Base-by-base conservation (phyloP, 176 grass and related monocot species). In the Rhynchospora tenuis region DNA sequence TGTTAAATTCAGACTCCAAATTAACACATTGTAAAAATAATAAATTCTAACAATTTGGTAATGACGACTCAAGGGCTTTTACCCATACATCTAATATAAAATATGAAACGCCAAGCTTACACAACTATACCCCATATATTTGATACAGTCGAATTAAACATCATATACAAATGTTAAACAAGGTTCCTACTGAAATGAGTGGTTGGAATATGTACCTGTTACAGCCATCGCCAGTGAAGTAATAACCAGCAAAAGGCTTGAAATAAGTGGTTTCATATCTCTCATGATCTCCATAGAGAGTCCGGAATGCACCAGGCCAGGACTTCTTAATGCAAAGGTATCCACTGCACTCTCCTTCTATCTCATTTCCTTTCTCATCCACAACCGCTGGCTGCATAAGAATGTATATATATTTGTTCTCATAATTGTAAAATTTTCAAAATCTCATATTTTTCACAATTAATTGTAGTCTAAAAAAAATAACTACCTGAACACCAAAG, bases 181-280 rank as follows among this genome's bases (percentile, higher is more conserved):
- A 74, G 23, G 47, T 52, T 27, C 23, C 71, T 12, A 51, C 45
- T 48, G 46, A 51, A 19, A 13, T 6, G 24, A 50, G 45, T 13
- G 20, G 45, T 47, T 15, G 9, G 19, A 50, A 48, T 7, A 24
- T 4, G 17, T 63, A 98, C 95, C 95, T 95, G 45, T 91, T 90
- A 87, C 96, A 95, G 70, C 96, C 96, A 90, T 99, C 96, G 16
- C 96, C 96, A 3, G 96, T 91, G 83, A 99, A 99, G 87, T 99
- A 95, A 83, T 99, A 99, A 70, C 96, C 96, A 57, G 91, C 24
- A 77, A 99, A 98, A 70, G 96, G 96, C 89, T 95, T 99, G 55
- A 93, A 99, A 86, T 99, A 99, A 81, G 96, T 92, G 4, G 96
- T 99, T 68, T 99, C 93, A 63, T 99, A 99, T 99, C 96, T 99